phyloP scores from a whole-genome alignment of 495 filamentous ascomycete species.

The Aspergillus leporis region DNA sequence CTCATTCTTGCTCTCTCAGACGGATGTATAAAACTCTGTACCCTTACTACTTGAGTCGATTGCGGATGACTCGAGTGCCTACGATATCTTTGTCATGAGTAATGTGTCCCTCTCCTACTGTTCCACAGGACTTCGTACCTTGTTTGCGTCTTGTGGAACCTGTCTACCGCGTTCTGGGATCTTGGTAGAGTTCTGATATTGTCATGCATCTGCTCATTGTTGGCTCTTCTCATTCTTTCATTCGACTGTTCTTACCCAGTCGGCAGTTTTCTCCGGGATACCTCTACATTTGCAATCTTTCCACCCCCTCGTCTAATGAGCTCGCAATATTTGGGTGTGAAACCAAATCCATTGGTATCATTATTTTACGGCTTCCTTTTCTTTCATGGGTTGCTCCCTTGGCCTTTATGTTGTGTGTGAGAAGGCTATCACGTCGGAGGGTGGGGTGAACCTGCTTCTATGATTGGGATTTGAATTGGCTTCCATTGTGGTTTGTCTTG shows the following conservation, averaged over 20 bases:
- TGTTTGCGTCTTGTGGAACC: background rate
- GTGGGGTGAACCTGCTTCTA: background rate
- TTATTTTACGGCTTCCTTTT: background rate
- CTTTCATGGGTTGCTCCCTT: background rate
- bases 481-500: background rate
- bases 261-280: background rate
- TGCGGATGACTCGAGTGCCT: constrained; percentile 1
- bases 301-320: background rate
- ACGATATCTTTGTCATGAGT: constrained; percentile 9
- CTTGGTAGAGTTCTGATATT: constrained; percentile 1
- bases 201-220: background rate
- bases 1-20: background rate
- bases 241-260: background rate
- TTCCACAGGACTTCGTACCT: background rate
- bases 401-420: background rate
- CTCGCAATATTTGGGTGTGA: background rate
- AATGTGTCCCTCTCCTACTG: constrained; percentile 2
- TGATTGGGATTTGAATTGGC: background rate
- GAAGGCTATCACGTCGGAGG: background rate
- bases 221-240: background rate
- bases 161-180: constrained; percentile 1
- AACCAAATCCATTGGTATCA: background rate
- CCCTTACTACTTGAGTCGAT: background rate
- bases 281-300: constrained; percentile 1
- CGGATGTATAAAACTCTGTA: background rate